Evolutionary conservation across 441 rosid genomes (phyloP), one percentile per base, ranked within the genome.

Genomic region (Gossypium aridum): DNA sequence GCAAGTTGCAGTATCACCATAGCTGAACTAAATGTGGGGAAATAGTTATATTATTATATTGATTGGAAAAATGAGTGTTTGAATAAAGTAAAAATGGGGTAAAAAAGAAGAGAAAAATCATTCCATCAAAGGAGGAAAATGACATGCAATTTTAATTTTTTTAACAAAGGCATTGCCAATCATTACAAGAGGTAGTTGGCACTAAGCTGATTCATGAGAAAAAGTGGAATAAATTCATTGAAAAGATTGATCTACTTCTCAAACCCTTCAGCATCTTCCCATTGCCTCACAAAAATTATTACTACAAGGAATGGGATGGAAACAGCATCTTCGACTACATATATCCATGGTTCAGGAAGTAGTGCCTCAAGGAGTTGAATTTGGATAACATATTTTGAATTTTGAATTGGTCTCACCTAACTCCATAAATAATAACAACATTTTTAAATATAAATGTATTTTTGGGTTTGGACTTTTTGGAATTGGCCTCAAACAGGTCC

Each of bases 101-200:
- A 60, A 45, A 68, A 55, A 53, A 0, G 25, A 16, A 39, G 76
- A 70, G 54, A 71, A 78, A 60, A 61, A 72, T 70, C 71, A 45
- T 57, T 73, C 54, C 49, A 66, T 23, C 49, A 49, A 7, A 37
- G 31, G 10, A 31, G 22, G 87, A 76, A 68, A 23, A 66, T 68
- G 82, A 84, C 73, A 16, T 43, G 75, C 78, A 73, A 73, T 60
- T 70, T 62, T 16, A 72, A 4, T n/a, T 9, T 4, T 37, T 37
- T 37, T 37, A 7, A 37, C 45, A 7, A 37, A 3, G 17, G 9
- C 16, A 37, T 72, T 25, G 57, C 51, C 65, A 51, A 66, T 75
- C 62, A 54, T 64, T 12, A 26, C 51, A 22, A 6, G 62, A 53
- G 62, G 51, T 9, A 64, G 51, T 1, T 6, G 7, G 68, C 69